Evolutionary conservation across 768 basidiomycete species (phyloP).

Genomic region (Tulasnella calospora): DNA sequence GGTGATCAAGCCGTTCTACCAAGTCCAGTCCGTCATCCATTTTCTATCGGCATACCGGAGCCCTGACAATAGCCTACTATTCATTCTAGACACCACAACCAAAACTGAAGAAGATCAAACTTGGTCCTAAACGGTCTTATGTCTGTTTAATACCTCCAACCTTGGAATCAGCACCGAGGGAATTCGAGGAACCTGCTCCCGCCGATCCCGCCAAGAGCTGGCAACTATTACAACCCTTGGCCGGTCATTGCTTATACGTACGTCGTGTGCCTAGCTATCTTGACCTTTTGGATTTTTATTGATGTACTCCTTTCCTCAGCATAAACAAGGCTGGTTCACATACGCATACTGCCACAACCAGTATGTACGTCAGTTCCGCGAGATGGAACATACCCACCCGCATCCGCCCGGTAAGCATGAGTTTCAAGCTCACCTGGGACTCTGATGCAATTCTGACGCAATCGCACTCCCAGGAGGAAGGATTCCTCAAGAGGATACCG

Average conservation of each 20-base stretch:
- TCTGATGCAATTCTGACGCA: not conserved
- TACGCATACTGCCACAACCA: constrained; percentile 95
- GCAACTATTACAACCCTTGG: constrained; percentile 73
- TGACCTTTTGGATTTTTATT: not conserved
- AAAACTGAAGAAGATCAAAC: constrained; percentile 65
- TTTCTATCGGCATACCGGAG: not conserved
- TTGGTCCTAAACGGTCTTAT: constrained; percentile 64
- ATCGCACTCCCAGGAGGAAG: constrained; percentile 49
- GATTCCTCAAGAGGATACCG: constrained; percentile 79
- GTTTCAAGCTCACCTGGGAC: not conserved
- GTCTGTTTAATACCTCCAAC: constrained; percentile 71
- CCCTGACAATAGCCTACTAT: not conserved
- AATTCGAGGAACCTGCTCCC: constrained; percentile 52
- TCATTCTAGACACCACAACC: constrained; percentile 2
- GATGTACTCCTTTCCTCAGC: constrained; percentile 42
- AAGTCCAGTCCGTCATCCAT: not conserved
- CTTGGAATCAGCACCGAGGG: constrained; percentile 43
- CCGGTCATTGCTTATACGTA: constrained; percentile 82
- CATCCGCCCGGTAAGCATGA: constrained; percentile 55
- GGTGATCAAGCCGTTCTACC: constrained; percentile 37
- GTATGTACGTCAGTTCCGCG: constrained; percentile 94
- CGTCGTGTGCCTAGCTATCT: constrained; percentile 40
- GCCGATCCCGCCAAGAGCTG: constrained; percentile 64
- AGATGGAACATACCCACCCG: constrained; percentile 59
- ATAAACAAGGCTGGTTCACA: constrained; percentile 91